Base-by-base conservation (phyloP, 768 basidiomycete species). In the Grammothele lineata region DNA sequence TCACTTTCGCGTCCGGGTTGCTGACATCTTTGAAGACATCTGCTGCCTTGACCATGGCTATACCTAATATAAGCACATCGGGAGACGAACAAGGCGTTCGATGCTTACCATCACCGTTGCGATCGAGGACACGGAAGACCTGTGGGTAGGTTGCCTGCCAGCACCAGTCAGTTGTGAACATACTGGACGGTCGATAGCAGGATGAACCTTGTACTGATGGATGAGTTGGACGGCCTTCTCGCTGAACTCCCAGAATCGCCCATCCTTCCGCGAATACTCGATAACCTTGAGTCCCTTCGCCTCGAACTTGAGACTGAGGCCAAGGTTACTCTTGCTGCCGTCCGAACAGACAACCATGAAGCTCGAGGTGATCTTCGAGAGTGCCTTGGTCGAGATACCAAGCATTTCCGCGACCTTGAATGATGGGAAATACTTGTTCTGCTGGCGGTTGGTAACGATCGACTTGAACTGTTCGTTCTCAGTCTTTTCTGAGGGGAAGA, bases 281-380 rank as follows among this genome's bases (percentile, higher is more conserved):
- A 96, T 74, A 1, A 99, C 96, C 67, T 98, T 99, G 57, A 92
- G 65, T 9, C 83, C 78, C 67, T 96, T 98, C 11, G 81, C 88
- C 60, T 99, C 96, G 53, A 96, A 99, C 64, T 99, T 99, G 56
- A 99, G 77, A 62, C 89, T 91, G 34, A 99, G 76, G 2, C 96
- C 96, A 24, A 98, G 68, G 62, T 99, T 98, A 45, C 76, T 78
- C 70, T 96, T 97, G 48, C 78, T 74, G 8, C 77, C 77, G 58
- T 91, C 91, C 0, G 77, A 70, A 0, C 78, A 79, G 47, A 91
- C 65, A 34, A 97, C 89, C 82, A 97, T 84, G 61, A 97, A 83
- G 61, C 89, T 95, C 10, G 95, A 94, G 0, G 92, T 90, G 56
- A 99, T 90, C 66, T 83, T 89, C 10, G 93, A 86, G 12, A 99